These are phyloP conservation scores for Sonneratia caseolaris DNA, from an alignment of 345 rosid genomes.

Conservation along the genomic window DNA sequence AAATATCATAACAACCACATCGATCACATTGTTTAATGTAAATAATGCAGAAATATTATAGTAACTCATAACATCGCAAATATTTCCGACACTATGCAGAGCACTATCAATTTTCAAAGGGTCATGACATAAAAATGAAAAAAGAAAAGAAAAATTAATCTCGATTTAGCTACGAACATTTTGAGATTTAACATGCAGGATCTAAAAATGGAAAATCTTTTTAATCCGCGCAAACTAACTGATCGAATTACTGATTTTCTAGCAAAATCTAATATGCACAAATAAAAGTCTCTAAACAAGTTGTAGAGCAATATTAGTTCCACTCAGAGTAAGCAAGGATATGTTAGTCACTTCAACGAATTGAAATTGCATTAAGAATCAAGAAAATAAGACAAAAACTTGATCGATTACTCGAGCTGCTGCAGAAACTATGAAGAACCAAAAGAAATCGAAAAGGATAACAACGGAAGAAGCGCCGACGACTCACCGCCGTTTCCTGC, in stretches of 20 bases:
- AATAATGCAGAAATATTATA: not conserved
- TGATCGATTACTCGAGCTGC: not conserved
- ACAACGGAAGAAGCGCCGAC: not conserved
- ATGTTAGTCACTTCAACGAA: not conserved
- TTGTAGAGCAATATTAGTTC: not conserved
- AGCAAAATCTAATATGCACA: not conserved
- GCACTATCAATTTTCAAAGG: not conserved
- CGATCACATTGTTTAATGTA: not conserved
- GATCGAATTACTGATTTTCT: not conserved
- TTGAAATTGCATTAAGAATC: not conserved
- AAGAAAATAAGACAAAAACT: not conserved
- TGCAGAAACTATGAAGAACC: not conserved
- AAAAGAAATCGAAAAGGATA: not conserved
- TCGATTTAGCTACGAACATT: not conserved
- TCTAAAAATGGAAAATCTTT: not conserved
- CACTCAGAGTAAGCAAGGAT: not conserved
- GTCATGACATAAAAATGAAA: not conserved
- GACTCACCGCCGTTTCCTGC: constrained; percentile 20
- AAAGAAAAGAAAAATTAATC: not conserved
- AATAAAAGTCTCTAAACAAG: not conserved
- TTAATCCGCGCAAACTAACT: not conserved
- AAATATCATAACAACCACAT: not conserved
- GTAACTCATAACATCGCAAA: not conserved
- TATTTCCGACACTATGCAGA: not conserved
- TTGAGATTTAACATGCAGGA: not conserved